These are phyloP conservation scores for Heterococcus sp. DNA, from an alignment of 108 stramenopile genomes.

Conservation along the genomic window DNA sequence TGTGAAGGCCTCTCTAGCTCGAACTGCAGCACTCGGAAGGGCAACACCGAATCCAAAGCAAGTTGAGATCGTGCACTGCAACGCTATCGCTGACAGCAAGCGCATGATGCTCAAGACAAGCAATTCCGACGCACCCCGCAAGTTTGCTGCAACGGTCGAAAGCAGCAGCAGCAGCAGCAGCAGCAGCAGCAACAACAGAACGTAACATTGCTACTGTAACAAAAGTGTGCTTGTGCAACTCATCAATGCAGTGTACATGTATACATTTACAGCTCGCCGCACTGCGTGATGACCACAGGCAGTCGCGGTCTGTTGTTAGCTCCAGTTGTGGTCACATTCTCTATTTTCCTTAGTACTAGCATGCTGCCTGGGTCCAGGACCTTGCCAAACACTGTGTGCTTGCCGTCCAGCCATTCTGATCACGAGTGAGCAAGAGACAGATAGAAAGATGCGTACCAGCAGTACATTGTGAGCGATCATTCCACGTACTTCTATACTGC, in stretches of 20 bases:
- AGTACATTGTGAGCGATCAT: too few relatives aligned
- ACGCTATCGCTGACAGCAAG: too few relatives aligned
- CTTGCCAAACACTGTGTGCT: constrained; percentile 63
- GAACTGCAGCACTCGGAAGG: too few relatives aligned
- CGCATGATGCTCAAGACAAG: not conserved
- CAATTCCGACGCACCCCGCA: not conserved
- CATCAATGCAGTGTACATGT: not conserved
- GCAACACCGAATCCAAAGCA: too few relatives aligned
- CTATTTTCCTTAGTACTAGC: constrained; percentile 65
- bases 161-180: not conserved
- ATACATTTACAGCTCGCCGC: constrained; percentile 54
- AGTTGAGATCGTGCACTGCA: too few relatives aligned
- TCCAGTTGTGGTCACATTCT: constrained; percentile 54
- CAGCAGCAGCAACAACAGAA: not conserved
- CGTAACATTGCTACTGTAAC: not conserved
- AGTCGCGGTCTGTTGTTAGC: constrained; percentile 49
- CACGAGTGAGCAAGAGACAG: not conserved
- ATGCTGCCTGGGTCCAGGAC: constrained; percentile 86
- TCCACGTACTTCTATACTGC: too few relatives aligned
- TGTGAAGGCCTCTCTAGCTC: constrained; percentile 33
- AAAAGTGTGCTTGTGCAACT: not conserved
- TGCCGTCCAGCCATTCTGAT: constrained; percentile 56
- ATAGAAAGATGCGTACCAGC: too few relatives aligned
- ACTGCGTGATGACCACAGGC: constrained; percentile 49
- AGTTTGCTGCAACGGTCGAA: not conserved